A percentile compares a stretch with the other conserved stretches of the same genome.
Conservation (phyloP, 176 grass and related monocot species). For the barley (Hordeum vulgare) region MorexV3_pseudomolecules_assembly NC_058523.1:273275687-273276186, state of each 20-base stretch:
- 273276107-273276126: background rate
- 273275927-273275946: background rate
- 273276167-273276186: background rate
- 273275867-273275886: background rate
- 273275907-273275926: slow-evolving; percentile 5
- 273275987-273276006: background rate
- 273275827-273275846: too few species aligned
- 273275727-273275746: background rate
- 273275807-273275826: background rate
- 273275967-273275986: background rate
- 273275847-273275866: background rate
- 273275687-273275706: slow-evolving; percentile 8
- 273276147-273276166: background rate
- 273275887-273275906: background rate
- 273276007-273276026: background rate
- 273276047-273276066: background rate
- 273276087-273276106: background rate
- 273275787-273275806: background rate
- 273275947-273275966: background rate
- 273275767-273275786: background rate
- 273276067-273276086: background rate
- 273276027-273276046: background rate
- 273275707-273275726: background rate
- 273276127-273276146: background rate
- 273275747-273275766: background rate